Evolutionary conservation across 257 asterid species (phyloP).

Genomic region (Primulina tabacum): DNA sequence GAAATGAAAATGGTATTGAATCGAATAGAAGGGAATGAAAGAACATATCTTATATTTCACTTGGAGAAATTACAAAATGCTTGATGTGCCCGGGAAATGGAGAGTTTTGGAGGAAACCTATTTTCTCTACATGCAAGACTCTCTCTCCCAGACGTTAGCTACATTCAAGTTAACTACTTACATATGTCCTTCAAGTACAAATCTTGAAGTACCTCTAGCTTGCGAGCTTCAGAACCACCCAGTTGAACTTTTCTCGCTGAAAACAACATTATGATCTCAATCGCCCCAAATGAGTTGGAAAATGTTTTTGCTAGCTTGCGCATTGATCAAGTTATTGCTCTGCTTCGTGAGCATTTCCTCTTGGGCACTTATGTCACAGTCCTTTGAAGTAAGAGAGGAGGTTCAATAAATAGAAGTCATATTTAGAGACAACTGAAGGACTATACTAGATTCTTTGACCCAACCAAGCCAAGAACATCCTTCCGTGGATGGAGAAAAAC

Average conservation of each 20-base stretch:
- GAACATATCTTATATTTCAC: not conserved
- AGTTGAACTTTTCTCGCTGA: not conserved
- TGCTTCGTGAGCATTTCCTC: slow-evolving; percentile 87
- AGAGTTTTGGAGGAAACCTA: not conserved
- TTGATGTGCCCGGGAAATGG: slow-evolving; percentile 2
- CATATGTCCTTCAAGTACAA: not conserved
- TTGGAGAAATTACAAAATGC: slow-evolving; percentile 7
- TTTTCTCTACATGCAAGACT: not conserved
- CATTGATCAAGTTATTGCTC: slow-evolving; percentile 67
- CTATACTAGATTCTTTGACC: not conserved
- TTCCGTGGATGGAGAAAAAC: not conserved
- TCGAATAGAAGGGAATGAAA: not conserved
- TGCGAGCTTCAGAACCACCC: not conserved
- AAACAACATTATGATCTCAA: slow-evolving; percentile 24
- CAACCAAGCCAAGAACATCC: not conserved
- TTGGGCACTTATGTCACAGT: slow-evolving; percentile 63
- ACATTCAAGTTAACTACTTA: slow-evolving; percentile 17
- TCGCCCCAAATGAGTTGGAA: slow-evolving; percentile 79
- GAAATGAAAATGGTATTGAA: not conserved
- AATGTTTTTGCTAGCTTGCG: slow-evolving; percentile 80
- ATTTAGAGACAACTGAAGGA: not conserved
- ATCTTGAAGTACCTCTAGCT: not conserved
- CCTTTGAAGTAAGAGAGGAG: slow-evolving; percentile 36
- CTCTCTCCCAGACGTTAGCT: slow-evolving; percentile 4
- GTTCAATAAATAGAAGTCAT: not conserved